These are phyloP conservation scores for Claviceps sp. DNA, from an alignment of 2,329 filamentous ascomycete species.

Conservation along the genomic window DNA sequence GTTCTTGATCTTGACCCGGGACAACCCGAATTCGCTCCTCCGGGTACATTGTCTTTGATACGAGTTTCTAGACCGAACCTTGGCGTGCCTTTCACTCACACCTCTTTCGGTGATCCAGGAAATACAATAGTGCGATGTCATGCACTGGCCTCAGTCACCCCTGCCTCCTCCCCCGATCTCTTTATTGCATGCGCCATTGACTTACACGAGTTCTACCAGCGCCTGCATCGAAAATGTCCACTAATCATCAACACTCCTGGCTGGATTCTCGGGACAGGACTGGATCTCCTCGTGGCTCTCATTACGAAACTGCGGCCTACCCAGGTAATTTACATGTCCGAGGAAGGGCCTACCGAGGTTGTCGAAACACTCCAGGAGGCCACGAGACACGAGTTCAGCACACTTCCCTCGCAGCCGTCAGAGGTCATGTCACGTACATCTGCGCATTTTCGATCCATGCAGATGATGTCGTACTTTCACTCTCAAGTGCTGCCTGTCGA, in stretches of 20 bases:
- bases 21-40: constrained; percentile 60
- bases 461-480: constrained; percentile 72
- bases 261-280: constrained; percentile 58
- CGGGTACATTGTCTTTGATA: constrained; percentile 56
- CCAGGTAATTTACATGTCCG: constrained; percentile 56
- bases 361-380: constrained; percentile 37
- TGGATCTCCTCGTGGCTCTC: constrained; percentile 49
- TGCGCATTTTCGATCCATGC: constrained; percentile 57
- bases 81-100: constrained; percentile 54
- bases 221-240: constrained; percentile 31
- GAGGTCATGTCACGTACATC: constrained; percentile 45
- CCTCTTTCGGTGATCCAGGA: constrained; percentile 19
- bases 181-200: constrained; percentile 53
- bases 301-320: constrained; percentile 40
- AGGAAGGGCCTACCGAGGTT: constrained; percentile 44
- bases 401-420: constrained; percentile 46
- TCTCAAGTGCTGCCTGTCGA: background rate
- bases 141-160: constrained; percentile 49
- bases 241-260: constrained; percentile 63
- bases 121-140: constrained; percentile 44
- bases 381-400: constrained; percentile 29
- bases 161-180: constrained; percentile 52
- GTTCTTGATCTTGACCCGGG: constrained; percentile 68
- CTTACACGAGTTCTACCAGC: constrained; percentile 45
- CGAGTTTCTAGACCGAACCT: constrained; percentile 48